These are phyloP conservation scores for Neurospora sublineolata DNA, from an alignment of 495 filamentous ascomycete species.

Conservation along the genomic window DNA sequence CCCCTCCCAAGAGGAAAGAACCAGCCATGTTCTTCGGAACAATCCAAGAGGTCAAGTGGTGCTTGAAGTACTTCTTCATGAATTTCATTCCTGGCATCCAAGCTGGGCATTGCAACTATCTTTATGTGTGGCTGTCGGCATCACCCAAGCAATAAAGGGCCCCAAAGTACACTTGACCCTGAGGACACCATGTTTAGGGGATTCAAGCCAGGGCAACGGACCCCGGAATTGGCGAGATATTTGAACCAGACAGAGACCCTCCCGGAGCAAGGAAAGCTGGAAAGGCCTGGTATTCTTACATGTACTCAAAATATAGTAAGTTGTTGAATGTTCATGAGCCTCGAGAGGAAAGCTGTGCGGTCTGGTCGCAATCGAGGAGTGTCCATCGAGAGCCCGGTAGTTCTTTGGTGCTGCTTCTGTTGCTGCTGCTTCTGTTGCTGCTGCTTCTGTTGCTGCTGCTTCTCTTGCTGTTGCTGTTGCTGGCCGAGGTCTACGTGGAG, in stretches of 20 bases:
- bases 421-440: too few species aligned
- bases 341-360: not conserved
- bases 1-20: not conserved
- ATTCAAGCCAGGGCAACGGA: not conserved
- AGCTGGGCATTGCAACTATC: not conserved
- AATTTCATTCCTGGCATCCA: not conserved
- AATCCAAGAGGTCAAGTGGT: not conserved
- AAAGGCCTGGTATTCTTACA: not conserved
- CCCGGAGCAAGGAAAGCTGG: not conserved
- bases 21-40: not conserved
- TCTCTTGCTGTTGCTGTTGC: not conserved
- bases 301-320: not conserved
- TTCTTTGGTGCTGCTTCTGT: not conserved
- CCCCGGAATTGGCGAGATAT: not conserved
- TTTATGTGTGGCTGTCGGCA: not conserved
- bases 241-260: not conserved
- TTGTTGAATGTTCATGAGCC: not conserved
- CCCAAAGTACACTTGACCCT: not conserved
- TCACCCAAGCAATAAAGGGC: not conserved
- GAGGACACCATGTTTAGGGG: not conserved
- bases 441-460: too few species aligned
- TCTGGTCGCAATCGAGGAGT: not conserved
- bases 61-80: not conserved
- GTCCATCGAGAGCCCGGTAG: not conserved
- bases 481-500: not conserved